Percentiles rank a stretch among this genome's conserved stretches.
These are phyloP conservation scores for Musa balbisiana DNA, from an alignment of 202 grass and related monocot genomes.

Conservation along the genomic window DNA sequence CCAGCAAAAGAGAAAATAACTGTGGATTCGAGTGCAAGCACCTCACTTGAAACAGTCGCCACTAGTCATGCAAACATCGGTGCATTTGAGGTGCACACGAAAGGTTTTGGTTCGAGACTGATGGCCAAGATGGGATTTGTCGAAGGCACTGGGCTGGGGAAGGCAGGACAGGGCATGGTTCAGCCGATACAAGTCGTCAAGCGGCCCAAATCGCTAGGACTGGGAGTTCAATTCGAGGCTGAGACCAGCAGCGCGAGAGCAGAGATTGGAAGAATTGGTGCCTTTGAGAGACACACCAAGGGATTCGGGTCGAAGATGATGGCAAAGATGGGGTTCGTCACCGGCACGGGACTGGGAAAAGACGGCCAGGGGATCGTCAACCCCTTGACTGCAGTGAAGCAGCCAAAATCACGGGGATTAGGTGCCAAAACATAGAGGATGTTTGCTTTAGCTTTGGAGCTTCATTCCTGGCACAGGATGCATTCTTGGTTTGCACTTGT, in stretches of 20 bases:
- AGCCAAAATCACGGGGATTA: slow-evolving; percentile 44
- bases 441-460: not conserved
- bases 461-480: not conserved
- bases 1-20: slow-evolving; percentile 32
- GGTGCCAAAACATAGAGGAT: slow-evolving; percentile 24
- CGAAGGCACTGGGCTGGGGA: slow-evolving; percentile 68
- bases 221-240: slow-evolving; percentile 57
- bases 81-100: slow-evolving; percentile 82
- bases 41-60: slow-evolving; percentile 22
- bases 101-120: slow-evolving; percentile 88
- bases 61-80: slow-evolving; percentile 35
- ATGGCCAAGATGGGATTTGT: slow-evolving; percentile 96
- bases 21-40: slow-evolving; percentile 32
- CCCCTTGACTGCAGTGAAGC: slow-evolving; percentile 48
- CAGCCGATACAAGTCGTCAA: slow-evolving; percentile 64
- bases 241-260: not conserved
- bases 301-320: slow-evolving; percentile 94
- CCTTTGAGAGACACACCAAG: slow-evolving; percentile 85
- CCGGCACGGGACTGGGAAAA: slow-evolving; percentile 59
- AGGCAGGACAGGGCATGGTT: slow-evolving; percentile 77
- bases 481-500: not conserved
- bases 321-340: slow-evolving; percentile 78
- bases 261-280: slow-evolving; percentile 31
- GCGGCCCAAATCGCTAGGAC: slow-evolving; percentile 79
- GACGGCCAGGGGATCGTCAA: slow-evolving; percentile 58